Base-by-base conservation (phyloP, 441 rosid species). In the Macaranga tanarius region DNA sequence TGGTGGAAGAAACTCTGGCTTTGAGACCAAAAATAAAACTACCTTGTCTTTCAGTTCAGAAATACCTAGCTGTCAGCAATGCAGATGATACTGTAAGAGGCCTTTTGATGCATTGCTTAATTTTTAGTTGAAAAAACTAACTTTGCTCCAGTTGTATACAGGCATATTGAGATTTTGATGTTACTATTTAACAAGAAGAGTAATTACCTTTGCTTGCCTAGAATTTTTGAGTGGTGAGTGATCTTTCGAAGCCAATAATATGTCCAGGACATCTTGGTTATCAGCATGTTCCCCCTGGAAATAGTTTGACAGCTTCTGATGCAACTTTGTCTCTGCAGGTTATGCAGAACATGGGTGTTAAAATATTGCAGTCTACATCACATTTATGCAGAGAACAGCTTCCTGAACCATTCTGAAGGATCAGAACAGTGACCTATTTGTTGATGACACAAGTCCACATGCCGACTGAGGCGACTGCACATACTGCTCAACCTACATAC, bases 201-300 rank as follows among this genome's bases (percentile, higher is more conserved):
- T 3, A 10, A 61, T 25, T 67, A 86, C 87, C 88, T 84, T 80
- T 82, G 73, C 87, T 79, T 83, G 80, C 66, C 76, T 66, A 47
- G 81, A 83, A 69, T 85, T 71, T 82, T 86, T 89, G 62, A 91
- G 90, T 13, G 87, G 92, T 17, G 86, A 76, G 75, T 83, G 82
- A 84, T 89, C 84, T 74, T 81, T 81, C 23, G 76, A 73, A 23
- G 92, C 80, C 73, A 91, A 86, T 47, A 91, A 76, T 61, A 84
- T 61, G 55, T 65, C 70, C 56, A 93, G 92, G 45, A 89, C 77
- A 73, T 86, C 89, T 82, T 91, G 88, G 79, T 93, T 93, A 82
- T 90, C 92, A 42, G 52, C 31, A 65, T 78, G 88, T 65, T 79
- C 71, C 73, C 75, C 79, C 57, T 74, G 76, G 69, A 79, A 80